A percentile compares a stretch with the other conserved stretches of the same genome.
These are phyloP conservation scores for Reutealis trisperma DNA, from an alignment of 345 rosid species.

Conservation along the genomic window DNA sequence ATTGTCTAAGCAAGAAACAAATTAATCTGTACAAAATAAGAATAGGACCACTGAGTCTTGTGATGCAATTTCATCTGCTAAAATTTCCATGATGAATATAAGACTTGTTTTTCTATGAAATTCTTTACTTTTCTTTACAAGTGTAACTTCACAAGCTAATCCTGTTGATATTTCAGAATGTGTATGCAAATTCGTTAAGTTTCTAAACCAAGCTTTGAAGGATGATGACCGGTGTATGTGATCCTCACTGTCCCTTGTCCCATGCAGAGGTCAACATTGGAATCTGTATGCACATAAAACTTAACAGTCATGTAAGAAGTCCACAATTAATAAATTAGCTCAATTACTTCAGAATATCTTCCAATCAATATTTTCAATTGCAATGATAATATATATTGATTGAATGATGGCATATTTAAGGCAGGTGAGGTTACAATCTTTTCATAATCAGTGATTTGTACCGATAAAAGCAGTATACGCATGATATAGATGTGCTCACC, in stretches of 20 bases:
- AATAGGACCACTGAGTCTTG: slow-evolving; percentile 22
- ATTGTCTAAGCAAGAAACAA: slow-evolving; percentile 30
- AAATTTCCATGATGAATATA: slow-evolving; percentile 17
- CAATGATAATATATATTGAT: neutral
- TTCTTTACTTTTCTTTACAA: slow-evolving; percentile 39
- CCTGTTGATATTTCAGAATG: slow-evolving; percentile 23
- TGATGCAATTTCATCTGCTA: slow-evolving; percentile 25
- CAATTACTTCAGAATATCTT: neutral
- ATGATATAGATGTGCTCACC: slow-evolving; percentile 32
- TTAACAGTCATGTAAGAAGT: neutral
- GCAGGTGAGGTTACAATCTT: neutral
- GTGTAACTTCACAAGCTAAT: slow-evolving; percentile 32
- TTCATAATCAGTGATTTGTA: neutral
- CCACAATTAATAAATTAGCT: neutral
- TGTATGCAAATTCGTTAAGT: slow-evolving; percentile 26
- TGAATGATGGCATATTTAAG: neutral
- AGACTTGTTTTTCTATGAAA: slow-evolving; percentile 20
- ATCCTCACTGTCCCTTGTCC: slow-evolving; percentile 18
- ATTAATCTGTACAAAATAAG: slow-evolving; percentile 45
- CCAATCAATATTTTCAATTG: neutral
- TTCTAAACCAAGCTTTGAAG: slow-evolving; percentile 13
- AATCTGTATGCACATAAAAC: slow-evolving; percentile 30
- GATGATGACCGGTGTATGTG: slow-evolving; percentile 11
- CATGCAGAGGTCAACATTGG: slow-evolving; percentile 22
- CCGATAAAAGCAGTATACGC: neutral